A percentile compares a stretch with the other conserved stretches of the same genome.
phyloP scores from a whole-genome alignment of 345 rosid species.

The Ceriops tagal region DNA sequence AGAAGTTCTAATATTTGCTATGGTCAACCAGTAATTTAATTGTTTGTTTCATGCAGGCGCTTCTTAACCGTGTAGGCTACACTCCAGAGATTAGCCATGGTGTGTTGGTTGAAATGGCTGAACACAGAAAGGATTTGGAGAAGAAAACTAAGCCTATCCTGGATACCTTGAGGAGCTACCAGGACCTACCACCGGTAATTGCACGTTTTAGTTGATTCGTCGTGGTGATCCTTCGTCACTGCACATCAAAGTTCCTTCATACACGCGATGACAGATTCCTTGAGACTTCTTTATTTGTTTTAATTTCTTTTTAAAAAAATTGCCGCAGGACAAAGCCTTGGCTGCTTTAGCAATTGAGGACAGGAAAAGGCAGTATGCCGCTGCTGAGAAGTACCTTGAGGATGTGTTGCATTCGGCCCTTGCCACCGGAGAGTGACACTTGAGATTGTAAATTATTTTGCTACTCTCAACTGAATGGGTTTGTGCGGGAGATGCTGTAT shows the following conservation, averaged over 20 bases:
- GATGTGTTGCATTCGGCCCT: conserved; percentile 85
- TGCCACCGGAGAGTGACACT: conserved; percentile 23
- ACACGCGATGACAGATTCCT: background rate
- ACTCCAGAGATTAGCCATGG: conserved; percentile 83
- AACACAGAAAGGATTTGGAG: conserved; percentile 79
- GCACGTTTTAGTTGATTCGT: background rate
- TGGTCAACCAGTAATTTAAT: no score
- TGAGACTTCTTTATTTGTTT: background rate
- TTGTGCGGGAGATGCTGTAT: no score
- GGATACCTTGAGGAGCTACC: conserved; percentile 91
- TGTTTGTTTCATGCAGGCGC: conserved; percentile 39
- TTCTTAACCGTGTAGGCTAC: conserved; percentile 88
- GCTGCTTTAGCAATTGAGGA: conserved; percentile 94
- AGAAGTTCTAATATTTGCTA: no score
- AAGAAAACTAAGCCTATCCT: conserved; percentile 87
- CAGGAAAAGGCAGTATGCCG: conserved; percentile 83
- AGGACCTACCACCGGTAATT: conserved; percentile 90
- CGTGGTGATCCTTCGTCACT: background rate
- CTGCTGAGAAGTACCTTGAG: conserved; percentile 87
- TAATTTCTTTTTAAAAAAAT: background rate
- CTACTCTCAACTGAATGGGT: no score
- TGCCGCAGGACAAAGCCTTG: conserved; percentile 76
- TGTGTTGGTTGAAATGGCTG: conserved; percentile 79
- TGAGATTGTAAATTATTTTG: conserved; percentile 21
- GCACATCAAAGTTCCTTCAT: background rate